Base-by-base conservation (phyloP, 257 asterid genomes). In the Nicotiana obtusifolia region DNA sequence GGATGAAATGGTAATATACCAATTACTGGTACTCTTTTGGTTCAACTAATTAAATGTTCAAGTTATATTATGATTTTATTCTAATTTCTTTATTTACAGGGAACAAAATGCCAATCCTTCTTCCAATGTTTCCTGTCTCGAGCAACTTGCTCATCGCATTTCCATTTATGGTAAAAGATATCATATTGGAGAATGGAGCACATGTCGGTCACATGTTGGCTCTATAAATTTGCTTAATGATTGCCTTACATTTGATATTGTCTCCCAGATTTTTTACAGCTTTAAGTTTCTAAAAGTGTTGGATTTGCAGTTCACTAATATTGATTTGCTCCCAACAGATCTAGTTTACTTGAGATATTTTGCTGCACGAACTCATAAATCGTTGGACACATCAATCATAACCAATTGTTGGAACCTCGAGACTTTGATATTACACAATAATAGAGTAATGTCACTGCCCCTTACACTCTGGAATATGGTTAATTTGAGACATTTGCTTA, bases 291-390 rank as follows among this genome's bases (percentile, higher is more conserved):
- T 41, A 2, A 41, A 41, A 17, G 61, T 54, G 61, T 54, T 54
- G 22, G 61, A 54, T 54, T 15, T 54, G 61, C 22, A 54, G 61
- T 2, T 1, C 61, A 24, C 26, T 1, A 2, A 1, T 41, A 20
- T 5, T 16, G 2, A 41, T 41, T 5, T 0, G 5, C 7, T 41
- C 49, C 49, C 49, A 41, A 5, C 49, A 0, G 10, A 41, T 1
- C 37, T 81, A 10, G 66, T 84, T 41, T 75, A 68, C 30, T 44
- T 81, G 30, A 84, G 84, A 26, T 81, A 52, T 60, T 20, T 84
- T 37, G 79, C 84, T 24, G 31, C 64, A 30, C n/a, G n/a, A n/a
- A n/a, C n/a, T n/a, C n/a, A n/a, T n/a, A n/a, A n/a, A n/a, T n/a
- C n/a, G n/a, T n/a, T n/a, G n/a, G n/a, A n/a, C n/a, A n/a, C n/a